Evolutionary conservation across 306 rosid genomes (phyloP).

Genomic region (Hippophae tibetana): DNA sequence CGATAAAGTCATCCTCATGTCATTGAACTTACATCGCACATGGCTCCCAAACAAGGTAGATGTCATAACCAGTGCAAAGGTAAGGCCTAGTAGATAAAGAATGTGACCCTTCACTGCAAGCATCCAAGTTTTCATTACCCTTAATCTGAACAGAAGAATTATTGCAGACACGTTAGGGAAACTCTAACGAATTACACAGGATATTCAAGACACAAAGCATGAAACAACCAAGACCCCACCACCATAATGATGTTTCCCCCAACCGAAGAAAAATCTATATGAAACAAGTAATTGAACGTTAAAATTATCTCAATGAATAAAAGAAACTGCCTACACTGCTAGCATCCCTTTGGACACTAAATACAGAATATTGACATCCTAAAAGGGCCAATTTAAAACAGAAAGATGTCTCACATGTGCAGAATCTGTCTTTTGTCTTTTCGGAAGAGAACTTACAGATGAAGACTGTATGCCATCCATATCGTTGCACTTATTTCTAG

Average conservation of each 20-base stretch:
- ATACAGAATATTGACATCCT: not conserved
- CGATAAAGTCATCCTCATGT: not conserved
- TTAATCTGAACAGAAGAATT: conserved; percentile 41
- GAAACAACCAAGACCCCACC: not conserved
- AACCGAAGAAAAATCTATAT: not conserved
- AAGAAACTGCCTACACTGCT: no score
- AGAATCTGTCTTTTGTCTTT: conserved; percentile 48
- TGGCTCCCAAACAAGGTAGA: conserved; percentile 93
- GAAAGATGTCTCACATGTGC: conserved; percentile 36
- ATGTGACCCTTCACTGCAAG: conserved; percentile 19
- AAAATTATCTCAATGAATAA: no score
- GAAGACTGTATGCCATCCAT: conserved; percentile 21
- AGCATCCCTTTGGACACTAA: no score
- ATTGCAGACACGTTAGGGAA: not conserved
- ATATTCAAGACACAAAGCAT: not conserved
- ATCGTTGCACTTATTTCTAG: conserved; percentile 31
- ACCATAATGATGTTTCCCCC: conserved; percentile 7
- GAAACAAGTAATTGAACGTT: no score
- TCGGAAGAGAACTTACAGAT: conserved; percentile 36
- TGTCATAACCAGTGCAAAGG: conserved; percentile 89
- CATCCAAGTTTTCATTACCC: conserved; percentile 28
- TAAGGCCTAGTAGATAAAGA: conserved; percentile 48
- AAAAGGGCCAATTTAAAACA: conserved; percentile 12
- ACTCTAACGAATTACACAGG: no score
- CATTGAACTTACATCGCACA: conserved; percentile 66